Evolutionary conservation across 495 filamentous ascomycete genomes (phyloP), one percentile per base, ranked within the genome.

Genomic region (Usnea hakonensis): DNA sequence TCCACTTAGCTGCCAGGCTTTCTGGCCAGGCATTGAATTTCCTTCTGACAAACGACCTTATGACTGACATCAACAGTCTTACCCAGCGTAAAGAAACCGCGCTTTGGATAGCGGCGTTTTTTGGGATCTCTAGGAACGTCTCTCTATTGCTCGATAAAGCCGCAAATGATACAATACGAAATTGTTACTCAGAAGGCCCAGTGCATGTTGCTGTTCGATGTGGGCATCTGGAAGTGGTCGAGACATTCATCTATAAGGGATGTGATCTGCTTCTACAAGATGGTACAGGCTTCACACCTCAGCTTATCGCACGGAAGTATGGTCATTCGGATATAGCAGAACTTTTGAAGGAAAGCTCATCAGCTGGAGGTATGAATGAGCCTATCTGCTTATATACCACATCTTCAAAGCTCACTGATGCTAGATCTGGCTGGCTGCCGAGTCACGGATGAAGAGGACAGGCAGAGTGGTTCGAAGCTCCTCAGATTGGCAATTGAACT

Each of bases 401-500:
- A 26, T 23, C 8, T 58, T n/a, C 36, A 38, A 23, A 17, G 10
- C 48, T 30, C 17, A 50, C 11, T 50, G 9, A 10, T 35, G 14
- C 4, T 23, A 40, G 23, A 35, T 14, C 21, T 14, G 14, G 23
- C 17, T 17, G 3, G 11, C 30, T 50, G 55, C 9, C 37, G 23
- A n/a, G 19, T 5, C 14, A 58, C 19, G 1, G 10, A 26, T 14
- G 53, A 36, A 7, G 11, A 52, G 30, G 40, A 26, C 17, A 28
- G 13, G 43, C 6, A 3, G 23, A 40, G 14, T 17, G 1, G 28
- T 23, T 53, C 41, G 37, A n/a, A 53, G 38, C 41, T 26, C 16
- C 54, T 64, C 26, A 32, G 35, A 23, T 5, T 64, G 2, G 61
- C 61, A 14, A 64, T 64, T n/a, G 55, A 58, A 14, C 16, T 64